A percentile compares a stretch with the other conserved stretches of the same genome.
Conservation (phyloP, 2,329 filamentous ascomycete genomes). For the Cadophora sp. region DNA sequence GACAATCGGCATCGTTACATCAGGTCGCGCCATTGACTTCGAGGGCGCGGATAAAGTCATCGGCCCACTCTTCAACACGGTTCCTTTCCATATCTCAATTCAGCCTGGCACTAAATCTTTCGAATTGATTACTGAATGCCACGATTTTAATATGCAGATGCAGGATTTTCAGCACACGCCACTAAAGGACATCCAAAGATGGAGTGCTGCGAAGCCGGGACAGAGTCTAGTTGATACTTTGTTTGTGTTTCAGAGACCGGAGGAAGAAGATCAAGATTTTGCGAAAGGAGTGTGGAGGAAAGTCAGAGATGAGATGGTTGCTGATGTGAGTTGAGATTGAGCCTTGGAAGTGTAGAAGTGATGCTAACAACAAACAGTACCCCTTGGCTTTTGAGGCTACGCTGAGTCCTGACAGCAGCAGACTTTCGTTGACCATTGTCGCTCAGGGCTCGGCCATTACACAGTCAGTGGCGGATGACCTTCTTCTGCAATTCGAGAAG, state of each 20-base stretch:
- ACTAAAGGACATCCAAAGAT: constrained; percentile 81
- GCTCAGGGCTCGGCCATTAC: constrained; percentile 56
- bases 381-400: constrained; percentile 79
- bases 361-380: constrained; percentile 41
- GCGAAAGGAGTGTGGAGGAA: constrained; percentile 59
- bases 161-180: constrained; percentile 81
- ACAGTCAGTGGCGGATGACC: constrained; percentile 42
- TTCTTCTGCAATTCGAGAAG: constrained; percentile 53
- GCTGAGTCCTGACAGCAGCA: constrained; percentile 52
- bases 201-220: constrained; percentile 61
- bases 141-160: constrained; percentile 71
- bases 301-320: constrained; percentile 51
- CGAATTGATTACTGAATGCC: constrained; percentile 66
- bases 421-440: constrained; percentile 64
- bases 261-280: constrained; percentile 37
- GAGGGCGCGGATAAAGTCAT: constrained; percentile 70
- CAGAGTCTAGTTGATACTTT: constrained; percentile 77
- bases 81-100: constrained; percentile 70
- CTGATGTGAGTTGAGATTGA: constrained; percentile 46
- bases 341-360: background rate
- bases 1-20: constrained; percentile 75
- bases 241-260: constrained; percentile 77
- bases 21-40: constrained; percentile 76
- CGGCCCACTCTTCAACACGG: constrained; percentile 89
- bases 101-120: constrained; percentile 59